These are phyloP conservation scores for Fusarium continuum DNA, from an alignment of 2,329 filamentous ascomycete species.

Conservation along the genomic window DNA sequence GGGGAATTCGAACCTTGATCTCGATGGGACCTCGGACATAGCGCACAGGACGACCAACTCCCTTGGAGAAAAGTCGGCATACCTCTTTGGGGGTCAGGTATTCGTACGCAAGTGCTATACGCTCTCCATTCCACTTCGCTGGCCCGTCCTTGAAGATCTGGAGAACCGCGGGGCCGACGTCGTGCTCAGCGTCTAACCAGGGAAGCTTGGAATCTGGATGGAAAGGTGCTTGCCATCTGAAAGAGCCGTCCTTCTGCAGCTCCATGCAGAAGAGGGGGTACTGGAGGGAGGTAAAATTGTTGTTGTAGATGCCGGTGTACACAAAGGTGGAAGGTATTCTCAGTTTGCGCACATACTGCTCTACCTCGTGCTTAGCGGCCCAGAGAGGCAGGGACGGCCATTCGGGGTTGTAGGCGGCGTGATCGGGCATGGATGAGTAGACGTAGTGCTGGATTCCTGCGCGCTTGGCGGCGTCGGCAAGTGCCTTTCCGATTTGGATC, in stretches of 20 bases:
- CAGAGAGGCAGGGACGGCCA: slow-evolving; percentile 91
- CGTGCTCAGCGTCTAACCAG: slow-evolving; percentile 96
- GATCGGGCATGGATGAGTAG: slow-evolving; percentile 97
- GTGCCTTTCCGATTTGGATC: slow-evolving; percentile 83
- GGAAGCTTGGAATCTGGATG: slow-evolving; percentile 88
- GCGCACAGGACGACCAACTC: slow-evolving; percentile 77
- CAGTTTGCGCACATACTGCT: slow-evolving; percentile 87
- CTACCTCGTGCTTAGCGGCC: slow-evolving; percentile 91
- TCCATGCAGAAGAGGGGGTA: slow-evolving; percentile 98
- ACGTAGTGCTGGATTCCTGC: slow-evolving; percentile 89
- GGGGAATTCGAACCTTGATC: slow-evolving; percentile 84
- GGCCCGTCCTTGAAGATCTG: slow-evolving; percentile 96
- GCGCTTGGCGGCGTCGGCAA: slow-evolving; percentile 88
- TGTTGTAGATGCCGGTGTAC: slow-evolving; percentile 98
- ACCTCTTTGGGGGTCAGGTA: slow-evolving; percentile 85
- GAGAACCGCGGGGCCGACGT: slow-evolving; percentile 89
- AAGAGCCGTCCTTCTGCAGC: slow-evolving; percentile 82
- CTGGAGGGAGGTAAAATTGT: slow-evolving; percentile 93
- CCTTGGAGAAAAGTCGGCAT: slow-evolving; percentile 80
- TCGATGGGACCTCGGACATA: slow-evolving; percentile 85
- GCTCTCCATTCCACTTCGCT: slow-evolving; percentile 78
- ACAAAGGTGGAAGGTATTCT: slow-evolving; percentile 89
- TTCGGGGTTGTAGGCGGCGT: slow-evolving; percentile 76
- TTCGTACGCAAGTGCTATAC: slow-evolving; percentile 91
- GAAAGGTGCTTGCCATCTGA: slow-evolving; percentile 93